Percentiles rank a stretch among this genome's conserved stretches.
Conservation (phyloP, 306 rosid species). For the Boehmeria nivea region DNA sequence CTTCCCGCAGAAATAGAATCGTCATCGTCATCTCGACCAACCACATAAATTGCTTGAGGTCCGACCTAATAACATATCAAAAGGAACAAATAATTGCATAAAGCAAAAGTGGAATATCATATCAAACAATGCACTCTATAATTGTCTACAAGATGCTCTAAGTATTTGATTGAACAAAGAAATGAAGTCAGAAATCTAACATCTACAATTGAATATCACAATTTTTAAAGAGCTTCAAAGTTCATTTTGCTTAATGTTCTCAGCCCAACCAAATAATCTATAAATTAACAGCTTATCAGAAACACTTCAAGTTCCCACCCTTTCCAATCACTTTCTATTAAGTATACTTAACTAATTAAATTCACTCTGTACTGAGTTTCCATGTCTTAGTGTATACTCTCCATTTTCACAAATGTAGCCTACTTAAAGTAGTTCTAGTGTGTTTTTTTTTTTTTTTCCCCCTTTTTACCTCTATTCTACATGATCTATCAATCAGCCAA, state of each 20-base stretch:
- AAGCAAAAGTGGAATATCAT: constrained; percentile 14
- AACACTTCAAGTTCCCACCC: too few species aligned
- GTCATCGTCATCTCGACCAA: constrained; percentile 95
- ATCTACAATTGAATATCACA: not conserved
- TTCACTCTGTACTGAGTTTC: too few species aligned
- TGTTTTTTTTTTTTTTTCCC: not conserved
- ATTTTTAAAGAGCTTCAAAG: constrained; percentile 3
- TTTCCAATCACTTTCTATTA: not conserved
- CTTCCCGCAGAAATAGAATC: constrained; percentile 87
- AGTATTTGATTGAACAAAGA: not conserved
- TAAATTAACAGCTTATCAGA: too few species aligned
- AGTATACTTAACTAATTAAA: too few species aligned
- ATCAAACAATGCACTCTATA: not conserved
- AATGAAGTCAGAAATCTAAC: not conserved
- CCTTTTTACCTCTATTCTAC: constrained; percentile 2
- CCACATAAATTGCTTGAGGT: constrained; percentile 98
- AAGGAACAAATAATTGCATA: constrained; percentile 20
- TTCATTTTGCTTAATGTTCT: not conserved
- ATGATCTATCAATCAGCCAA: constrained; percentile 12
- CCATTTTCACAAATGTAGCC: constrained; percentile 1
- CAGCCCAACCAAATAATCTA: constrained; percentile 9
- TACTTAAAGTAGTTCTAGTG: constrained; percentile 3
- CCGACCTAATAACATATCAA: constrained; percentile 66
- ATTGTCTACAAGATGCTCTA: constrained; percentile 1
- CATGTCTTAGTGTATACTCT: constrained; percentile 8